phyloP scores from a whole-genome alignment of 2,329 filamentous ascomycete genomes.

The Colletotrichum liriopes region DNA sequence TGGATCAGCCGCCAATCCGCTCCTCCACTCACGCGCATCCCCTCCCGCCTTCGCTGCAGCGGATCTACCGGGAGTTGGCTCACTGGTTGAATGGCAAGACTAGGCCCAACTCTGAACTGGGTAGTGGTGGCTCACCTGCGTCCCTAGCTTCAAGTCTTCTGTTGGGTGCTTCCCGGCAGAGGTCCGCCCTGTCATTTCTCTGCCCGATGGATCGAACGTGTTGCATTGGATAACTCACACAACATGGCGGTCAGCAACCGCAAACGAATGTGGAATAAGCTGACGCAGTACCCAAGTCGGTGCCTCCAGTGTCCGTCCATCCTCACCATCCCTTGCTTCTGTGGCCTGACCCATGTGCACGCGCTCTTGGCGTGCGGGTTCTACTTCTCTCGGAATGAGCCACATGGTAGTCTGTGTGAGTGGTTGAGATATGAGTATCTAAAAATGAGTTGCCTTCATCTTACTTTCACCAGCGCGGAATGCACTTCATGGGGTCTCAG shows the following conservation, averaged over 20 bases:
- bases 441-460: neutral
- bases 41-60: conserved; percentile 24
- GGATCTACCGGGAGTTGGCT: conserved; percentile 39
- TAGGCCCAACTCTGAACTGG: no score
- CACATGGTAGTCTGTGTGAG: conserved; percentile 9
- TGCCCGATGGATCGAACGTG: neutral
- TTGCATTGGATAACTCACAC: neutral
- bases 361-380: neutral
- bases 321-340: conserved; percentile 22
- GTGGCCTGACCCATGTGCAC: neutral
- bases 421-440: neutral
- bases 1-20: conserved; percentile 9
- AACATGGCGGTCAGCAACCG: conserved; percentile 19
- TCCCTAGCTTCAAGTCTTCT: neutral
- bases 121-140: conserved; percentile 28
- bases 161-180: conserved; percentile 13
- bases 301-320: neutral
- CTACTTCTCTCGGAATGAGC: neutral
- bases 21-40: conserved; percentile 12
- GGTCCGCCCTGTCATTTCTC: conserved; percentile 13
- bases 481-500: conserved; percentile 10
- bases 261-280: neutral
- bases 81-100: conserved; percentile 1
- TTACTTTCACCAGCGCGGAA: neutral
- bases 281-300: neutral